Conservation (phyloP, 805 yeast genomes). For the Wickerhamiella sorbophila region DNA sequence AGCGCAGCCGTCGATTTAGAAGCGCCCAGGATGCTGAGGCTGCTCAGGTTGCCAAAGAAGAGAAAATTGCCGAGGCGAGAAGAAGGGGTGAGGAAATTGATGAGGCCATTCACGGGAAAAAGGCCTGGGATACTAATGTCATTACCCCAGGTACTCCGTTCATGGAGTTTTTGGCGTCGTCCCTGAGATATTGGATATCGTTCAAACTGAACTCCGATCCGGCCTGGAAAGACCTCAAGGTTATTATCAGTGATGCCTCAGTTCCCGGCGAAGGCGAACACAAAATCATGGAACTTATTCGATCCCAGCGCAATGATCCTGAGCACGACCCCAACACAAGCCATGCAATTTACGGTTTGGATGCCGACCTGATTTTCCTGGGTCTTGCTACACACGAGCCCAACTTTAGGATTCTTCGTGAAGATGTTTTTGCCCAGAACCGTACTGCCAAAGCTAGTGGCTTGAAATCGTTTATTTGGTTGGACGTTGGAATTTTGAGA, state of each 20-base stretch:
- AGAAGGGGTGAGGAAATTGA: conserved; percentile 63
- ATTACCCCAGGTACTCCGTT: conserved; percentile 99
- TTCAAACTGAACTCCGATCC: conserved; percentile 80
- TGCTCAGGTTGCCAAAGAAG: conserved; percentile 52
- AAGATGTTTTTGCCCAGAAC: conserved; percentile 86
- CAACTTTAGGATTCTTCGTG: conserved; percentile 83
- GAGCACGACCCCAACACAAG: conserved; percentile 81
- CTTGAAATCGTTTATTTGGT: conserved; percentile 83
- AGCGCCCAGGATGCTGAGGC: conserved; percentile 80
- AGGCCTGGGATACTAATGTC: conserved; percentile 88
- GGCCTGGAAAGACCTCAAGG: conserved; percentile 83
- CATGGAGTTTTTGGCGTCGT: conserved; percentile 76
- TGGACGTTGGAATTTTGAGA: conserved; percentile 73
- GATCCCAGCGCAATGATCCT: conserved; percentile 78
- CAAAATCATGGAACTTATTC: conserved; percentile 88
- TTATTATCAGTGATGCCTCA: conserved; percentile 85
- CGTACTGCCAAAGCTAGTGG: conserved; percentile 27
- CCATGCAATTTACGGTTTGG: conserved; percentile 95
- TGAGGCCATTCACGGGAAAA: conserved; percentile 54
- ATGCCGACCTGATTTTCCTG: conserved; percentile 92
- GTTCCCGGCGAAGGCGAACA: conserved; percentile 99
- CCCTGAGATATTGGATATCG: conserved; percentile 83
- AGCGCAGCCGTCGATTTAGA: conserved; percentile 82
- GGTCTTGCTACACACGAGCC: conserved; percentile 98
- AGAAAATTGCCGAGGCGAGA: conserved; percentile 41